Conservation (phyloP, 2,329 filamentous ascomycete genomes). For the Fusarium stilboides region DNA sequence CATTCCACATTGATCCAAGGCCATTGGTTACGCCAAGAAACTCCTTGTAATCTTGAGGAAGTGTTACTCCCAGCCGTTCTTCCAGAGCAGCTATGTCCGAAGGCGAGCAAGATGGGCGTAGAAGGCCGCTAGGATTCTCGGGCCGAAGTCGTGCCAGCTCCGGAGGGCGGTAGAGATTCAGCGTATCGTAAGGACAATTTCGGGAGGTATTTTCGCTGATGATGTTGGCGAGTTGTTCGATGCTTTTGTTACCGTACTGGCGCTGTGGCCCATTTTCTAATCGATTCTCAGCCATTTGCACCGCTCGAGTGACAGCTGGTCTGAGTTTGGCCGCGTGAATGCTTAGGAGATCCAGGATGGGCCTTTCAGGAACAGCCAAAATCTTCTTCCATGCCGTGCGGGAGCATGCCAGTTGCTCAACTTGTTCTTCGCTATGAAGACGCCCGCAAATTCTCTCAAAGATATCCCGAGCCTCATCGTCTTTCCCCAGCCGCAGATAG, state of each 20-base stretch:
- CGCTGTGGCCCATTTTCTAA: neutral
- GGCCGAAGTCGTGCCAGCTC: neutral
- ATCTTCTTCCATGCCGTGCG: conserved; percentile 8
- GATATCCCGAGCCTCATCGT: neutral
- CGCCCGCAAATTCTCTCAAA: neutral
- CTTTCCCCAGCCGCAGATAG: neutral
- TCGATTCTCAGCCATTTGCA: neutral
- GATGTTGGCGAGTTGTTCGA: neutral
- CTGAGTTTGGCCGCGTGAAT: conserved; percentile 19
- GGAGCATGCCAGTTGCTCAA: conserved; percentile 20
- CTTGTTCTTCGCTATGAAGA: neutral
- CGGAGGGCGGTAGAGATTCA: neutral
- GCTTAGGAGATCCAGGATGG: conserved; percentile 8
- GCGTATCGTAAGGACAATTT: conserved; percentile 7
- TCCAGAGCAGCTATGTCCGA: neutral
- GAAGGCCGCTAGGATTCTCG: neutral
- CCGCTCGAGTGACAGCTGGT: neutral
- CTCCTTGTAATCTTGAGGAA: conserved; percentile 14
- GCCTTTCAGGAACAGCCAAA: neutral
- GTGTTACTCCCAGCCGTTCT: neutral
- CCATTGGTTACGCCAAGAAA: conserved; percentile 2
- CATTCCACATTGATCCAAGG: conserved; percentile 16
- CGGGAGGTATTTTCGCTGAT: conserved; percentile 19
- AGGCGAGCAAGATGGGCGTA: neutral
- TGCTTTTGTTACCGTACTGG: neutral